Evolutionary conservation across 306 rosid species (phyloP), one percentile per base, ranked within the genome.

Genomic region (Sophora flavescens): DNA sequence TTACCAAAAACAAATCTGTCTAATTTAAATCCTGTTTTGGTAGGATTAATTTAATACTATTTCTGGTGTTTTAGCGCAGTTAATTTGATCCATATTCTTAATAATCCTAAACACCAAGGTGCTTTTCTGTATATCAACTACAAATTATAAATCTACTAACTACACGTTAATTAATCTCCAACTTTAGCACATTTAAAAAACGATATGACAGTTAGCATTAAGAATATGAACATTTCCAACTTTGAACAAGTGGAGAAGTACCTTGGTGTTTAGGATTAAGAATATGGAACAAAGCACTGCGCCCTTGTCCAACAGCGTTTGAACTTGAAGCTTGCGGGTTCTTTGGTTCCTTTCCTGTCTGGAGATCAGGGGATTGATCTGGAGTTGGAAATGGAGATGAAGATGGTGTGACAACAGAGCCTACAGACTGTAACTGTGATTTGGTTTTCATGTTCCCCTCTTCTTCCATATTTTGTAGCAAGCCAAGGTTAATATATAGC

Each of bases 391-490:
- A 12, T 17, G 62, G 61, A 41, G 74, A 52, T 10, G 17, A 12
- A 39, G 66, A 50, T 32, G 22, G 47, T 3, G 58, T 8, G n/a
- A 47, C 12, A 22, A 30, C 63, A 6, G 45, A 38, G 13, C 9
- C 13, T 15, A 0, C 48, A 4, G 38, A 14, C 5, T 68, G 38
- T 26, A 35, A 0, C 18, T 75, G 70, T 58, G 54, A 22, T 32
- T 84, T 78, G 2, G 36, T 57, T 16, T 75, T 58, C 73, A 71
- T 50, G 18, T 78, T 64, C 61, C 22, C 80, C 12, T 81, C 78
- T 41, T 74, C 91, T 16, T 41, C 91, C 93, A 88, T 73, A 81
- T 12, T 76, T 83, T 74, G n/a, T n/a, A n/a, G n/a, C n/a, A n/a
- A 59, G 3, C 42, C 30, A 6, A 28, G 38, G 38, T 50, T 3